Conservation (phyloP, 805 yeast genomes). For the Yarrowia sp. region DNA sequence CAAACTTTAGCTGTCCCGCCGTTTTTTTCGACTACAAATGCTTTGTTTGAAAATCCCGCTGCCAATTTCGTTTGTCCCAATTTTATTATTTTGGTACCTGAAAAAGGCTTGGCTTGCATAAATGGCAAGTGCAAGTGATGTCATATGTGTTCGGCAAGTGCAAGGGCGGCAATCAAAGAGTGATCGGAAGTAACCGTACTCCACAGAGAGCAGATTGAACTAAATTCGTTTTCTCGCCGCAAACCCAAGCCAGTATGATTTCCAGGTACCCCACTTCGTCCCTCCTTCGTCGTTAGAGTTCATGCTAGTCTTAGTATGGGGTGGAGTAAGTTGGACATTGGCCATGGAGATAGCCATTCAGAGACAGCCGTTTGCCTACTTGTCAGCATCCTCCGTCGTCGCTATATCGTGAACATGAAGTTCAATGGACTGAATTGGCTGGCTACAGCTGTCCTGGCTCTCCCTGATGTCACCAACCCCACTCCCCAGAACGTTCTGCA, state of each 20-base stretch:
- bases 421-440: neutral
- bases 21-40: too few relatives aligned
- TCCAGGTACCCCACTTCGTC: neutral
- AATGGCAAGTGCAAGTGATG: neutral
- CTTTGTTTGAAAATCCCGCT: conserved; percentile 2
- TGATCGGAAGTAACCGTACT: too few relatives aligned
- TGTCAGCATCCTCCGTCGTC: neutral
- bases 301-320: neutral
- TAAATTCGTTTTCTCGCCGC: too few relatives aligned
- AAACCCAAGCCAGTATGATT: too few relatives aligned
- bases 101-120: conserved; percentile 22
- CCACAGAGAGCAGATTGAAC: too few relatives aligned
- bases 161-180: neutral
- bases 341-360: neutral
- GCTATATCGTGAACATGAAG: neutral
- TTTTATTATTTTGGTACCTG: neutral
- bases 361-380: neutral
- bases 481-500: conserved; percentile 3
- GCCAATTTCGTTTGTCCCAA: neutral
- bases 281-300: neutral
- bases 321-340: conserved; percentile 13
- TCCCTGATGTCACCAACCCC: conserved; percentile 10
- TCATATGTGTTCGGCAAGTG: neutral
- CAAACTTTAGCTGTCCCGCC: neutral
- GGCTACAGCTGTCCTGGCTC: neutral